Percentiles rank a stretch among this genome's conserved stretches.
These are phyloP conservation scores for Phascolomyces articulosus DNA, from an alignment of 371 early-diverging fungal genomes.

Conservation along the genomic window DNA sequence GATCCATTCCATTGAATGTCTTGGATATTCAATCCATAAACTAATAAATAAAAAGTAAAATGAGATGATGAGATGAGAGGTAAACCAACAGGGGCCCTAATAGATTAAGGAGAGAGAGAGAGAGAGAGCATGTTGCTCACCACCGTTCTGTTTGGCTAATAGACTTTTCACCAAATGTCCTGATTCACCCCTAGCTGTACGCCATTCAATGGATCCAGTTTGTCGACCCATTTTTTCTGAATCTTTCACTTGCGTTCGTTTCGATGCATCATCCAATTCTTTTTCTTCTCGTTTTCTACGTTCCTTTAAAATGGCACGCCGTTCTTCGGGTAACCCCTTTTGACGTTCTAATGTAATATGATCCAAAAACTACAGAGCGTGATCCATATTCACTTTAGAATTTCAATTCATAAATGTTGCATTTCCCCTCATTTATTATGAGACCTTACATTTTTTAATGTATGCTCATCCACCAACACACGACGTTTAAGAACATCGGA, in stretches of 20 bases:
- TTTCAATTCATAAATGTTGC: not conserved
- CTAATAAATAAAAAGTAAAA: not conserved
- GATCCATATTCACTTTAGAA: no score
- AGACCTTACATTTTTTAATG: slow-evolving; percentile 37
- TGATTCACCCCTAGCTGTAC: slow-evolving; percentile 13
- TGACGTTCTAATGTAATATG: slow-evolving; percentile 21
- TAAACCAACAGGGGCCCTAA: no score
- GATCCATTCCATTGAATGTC: not conserved
- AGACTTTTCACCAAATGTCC: slow-evolving; percentile 1
- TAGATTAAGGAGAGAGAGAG: not conserved
- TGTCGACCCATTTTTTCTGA: slow-evolving; percentile 55
- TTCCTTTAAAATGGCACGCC: slow-evolving; percentile 11
- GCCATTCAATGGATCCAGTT: slow-evolving; percentile 32
- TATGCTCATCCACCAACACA: slow-evolving; percentile 49
- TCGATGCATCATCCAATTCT: slow-evolving; percentile 37
- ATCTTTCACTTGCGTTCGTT: slow-evolving; percentile 21
- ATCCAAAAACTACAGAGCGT: slow-evolving; percentile 19
- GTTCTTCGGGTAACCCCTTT: slow-evolving; percentile 6
- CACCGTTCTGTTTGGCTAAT: not conserved
- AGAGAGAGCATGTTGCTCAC: not conserved
- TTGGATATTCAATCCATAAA: not conserved
- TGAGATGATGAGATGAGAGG: no score
- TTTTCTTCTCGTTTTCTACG: slow-evolving; percentile 41
- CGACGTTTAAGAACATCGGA: slow-evolving; percentile 49
- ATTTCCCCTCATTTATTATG: not conserved